Evolutionary conservation across 2,329 filamentous ascomycete genomes (phyloP).

Genomic region (Alternaria gaisen): DNA sequence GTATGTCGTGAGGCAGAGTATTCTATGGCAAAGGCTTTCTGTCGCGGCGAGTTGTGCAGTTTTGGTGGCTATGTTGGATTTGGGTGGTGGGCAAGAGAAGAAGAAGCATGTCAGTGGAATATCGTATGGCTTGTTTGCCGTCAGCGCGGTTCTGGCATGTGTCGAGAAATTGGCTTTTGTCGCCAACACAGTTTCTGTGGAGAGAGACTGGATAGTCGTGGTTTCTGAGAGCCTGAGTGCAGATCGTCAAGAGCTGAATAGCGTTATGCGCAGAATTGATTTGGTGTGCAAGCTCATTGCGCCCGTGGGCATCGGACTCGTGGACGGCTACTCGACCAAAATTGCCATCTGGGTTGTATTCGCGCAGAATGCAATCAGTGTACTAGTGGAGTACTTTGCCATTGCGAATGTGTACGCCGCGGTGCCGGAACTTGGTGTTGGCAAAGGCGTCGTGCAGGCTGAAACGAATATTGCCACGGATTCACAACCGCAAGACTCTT

Average conservation of each 20-base stretch:
- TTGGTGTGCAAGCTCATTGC: slow-evolving; percentile 66
- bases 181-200: slow-evolving; percentile 73
- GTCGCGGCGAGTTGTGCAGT: slow-evolving; percentile 46
- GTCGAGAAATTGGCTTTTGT: slow-evolving; percentile 73
- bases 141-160: slow-evolving; percentile 66
- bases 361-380: slow-evolving; percentile 59
- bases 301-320: slow-evolving; percentile 61
- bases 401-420: slow-evolving; percentile 56
- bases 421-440: slow-evolving; percentile 41
- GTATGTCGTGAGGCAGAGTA: slow-evolving; percentile 51
- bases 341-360: slow-evolving; percentile 61
- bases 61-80: slow-evolving; percentile 29
- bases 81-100: not conserved
- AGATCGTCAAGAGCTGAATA: slow-evolving; percentile 58
- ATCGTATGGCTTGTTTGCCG: slow-evolving; percentile 42
- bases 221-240: slow-evolving; percentile 53
- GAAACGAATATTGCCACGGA: slow-evolving; percentile 15
- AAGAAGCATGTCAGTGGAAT: slow-evolving; percentile 13
- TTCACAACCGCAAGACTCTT: slow-evolving; percentile 7
- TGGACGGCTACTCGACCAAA: slow-evolving; percentile 59
- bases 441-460: slow-evolving; percentile 17
- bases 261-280: slow-evolving; percentile 68
- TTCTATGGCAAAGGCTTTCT: slow-evolving; percentile 49
- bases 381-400: slow-evolving; percentile 62
- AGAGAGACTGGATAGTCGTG: slow-evolving; percentile 74